Conservation (phyloP, 495 filamentous ascomycete species). For the Trichoderma reesei region DNA sequence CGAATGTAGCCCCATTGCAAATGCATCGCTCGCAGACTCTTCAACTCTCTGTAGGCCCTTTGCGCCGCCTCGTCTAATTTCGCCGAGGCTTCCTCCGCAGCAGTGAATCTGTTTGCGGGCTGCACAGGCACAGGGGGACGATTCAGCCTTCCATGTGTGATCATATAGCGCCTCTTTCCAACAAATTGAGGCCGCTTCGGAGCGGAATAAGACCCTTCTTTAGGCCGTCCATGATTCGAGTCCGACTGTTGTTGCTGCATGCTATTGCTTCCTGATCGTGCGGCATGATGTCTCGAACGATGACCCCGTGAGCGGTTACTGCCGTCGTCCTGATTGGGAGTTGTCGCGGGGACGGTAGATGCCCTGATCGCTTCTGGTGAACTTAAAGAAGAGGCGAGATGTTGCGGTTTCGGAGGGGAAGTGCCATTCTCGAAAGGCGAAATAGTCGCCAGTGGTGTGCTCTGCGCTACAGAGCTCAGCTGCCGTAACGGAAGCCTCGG, state of each 20-base stretch:
- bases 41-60: neutral
- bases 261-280: neutral
- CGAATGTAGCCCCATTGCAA: constrained; percentile 3
- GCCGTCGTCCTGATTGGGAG: neutral
- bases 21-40: neutral
- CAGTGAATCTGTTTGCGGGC: neutral
- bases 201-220: neutral
- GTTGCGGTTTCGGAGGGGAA: neutral
- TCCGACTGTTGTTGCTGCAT: neutral
- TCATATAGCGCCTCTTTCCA: neutral
- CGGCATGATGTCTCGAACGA: neutral
- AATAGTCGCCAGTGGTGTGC: neutral
- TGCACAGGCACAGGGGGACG: neutral
- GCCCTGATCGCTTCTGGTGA: neutral
- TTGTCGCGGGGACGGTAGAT: neutral
- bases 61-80: neutral
- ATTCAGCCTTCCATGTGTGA: neutral
- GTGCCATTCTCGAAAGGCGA: neutral
- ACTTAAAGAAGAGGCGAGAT: neutral
- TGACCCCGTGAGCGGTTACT: neutral
- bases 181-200: neutral
- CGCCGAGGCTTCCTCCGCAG: neutral
- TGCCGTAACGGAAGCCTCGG: neutral
- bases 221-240: neutral
- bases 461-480: neutral